Conservation (phyloP, 2,329 filamentous ascomycete genomes). For the Septoria linicola region DNA sequence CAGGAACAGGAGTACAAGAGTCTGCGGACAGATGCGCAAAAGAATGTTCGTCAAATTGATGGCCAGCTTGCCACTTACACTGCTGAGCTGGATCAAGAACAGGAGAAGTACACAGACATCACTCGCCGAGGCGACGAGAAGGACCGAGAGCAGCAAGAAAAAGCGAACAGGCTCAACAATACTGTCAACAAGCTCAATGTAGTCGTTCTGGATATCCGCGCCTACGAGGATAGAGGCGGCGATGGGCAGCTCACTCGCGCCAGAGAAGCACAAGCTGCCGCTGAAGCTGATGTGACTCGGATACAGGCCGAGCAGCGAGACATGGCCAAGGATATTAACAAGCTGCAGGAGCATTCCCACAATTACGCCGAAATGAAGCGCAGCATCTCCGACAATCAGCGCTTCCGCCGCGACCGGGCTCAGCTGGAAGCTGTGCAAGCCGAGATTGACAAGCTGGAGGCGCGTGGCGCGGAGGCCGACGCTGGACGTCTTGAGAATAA, state of each 20-base stretch:
- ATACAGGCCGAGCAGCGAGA: constrained; percentile 67
- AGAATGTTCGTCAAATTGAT: constrained; percentile 68
- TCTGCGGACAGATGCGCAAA: constrained; percentile 66
- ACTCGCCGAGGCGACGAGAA: constrained; percentile 68
- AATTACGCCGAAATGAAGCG: constrained; percentile 81
- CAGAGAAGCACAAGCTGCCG: constrained; percentile 64
- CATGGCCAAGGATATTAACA: constrained; percentile 70
- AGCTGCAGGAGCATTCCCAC: constrained; percentile 71
- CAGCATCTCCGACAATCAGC: constrained; percentile 84
- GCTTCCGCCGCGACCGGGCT: constrained; percentile 73
- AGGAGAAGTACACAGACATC: constrained; percentile 73
- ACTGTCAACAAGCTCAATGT: constrained; percentile 75
- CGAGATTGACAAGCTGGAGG: constrained; percentile 73
- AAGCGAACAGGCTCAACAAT: constrained; percentile 68
- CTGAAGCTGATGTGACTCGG: constrained; percentile 65
- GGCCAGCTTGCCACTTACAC: constrained; percentile 70
- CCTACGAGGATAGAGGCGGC: constrained; percentile 75
- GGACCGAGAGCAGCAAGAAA: constrained; percentile 69
- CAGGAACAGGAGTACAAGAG: constrained; percentile 74
- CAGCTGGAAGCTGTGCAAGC: constrained; percentile 64
- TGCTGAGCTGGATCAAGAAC: constrained; percentile 73
- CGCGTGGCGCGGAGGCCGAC: constrained; percentile 78
- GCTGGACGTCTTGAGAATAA: constrained; percentile 71
- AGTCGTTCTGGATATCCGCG: constrained; percentile 73
- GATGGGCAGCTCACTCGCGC: constrained; percentile 68